Evolutionary conservation across 768 basidiomycete species (phyloP), one percentile per base, ranked within the genome.

Genomic region (Suillus decipiens): DNA sequence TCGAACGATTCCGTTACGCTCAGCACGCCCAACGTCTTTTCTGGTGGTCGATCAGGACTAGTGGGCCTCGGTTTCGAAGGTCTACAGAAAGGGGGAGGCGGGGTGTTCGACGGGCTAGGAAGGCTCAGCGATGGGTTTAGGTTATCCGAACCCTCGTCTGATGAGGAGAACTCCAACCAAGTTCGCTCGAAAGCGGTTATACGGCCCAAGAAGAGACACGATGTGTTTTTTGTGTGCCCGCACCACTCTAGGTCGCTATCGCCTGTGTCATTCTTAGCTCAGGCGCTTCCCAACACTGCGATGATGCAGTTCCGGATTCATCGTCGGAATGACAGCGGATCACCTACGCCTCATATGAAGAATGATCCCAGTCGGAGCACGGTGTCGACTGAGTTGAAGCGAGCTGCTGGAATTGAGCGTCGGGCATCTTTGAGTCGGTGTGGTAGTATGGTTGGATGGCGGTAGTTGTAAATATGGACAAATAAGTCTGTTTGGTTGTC

Each of bases 331-430:
- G 36, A 37, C 7, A 51, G n/a, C 1, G 66, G 59, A 5, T 71
- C 72, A 24, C 73, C 72, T 22, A 75, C 71, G 19, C 69, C 72
- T 59, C 31, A 33, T 45, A 34, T 62, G 28, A 11, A 28, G 10
- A 60, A 61, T 57, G 71, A 62, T 4, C 45, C 69, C 41, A 39
- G 60, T 36, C 72, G 72, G 19, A 55, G 64, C 1, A 75, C 73
- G 56, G 68, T 74, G 14, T 74, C 74, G 37, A 73, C 74, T 0
- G 72, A 74, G 63, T 31, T 74, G 63, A 75, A 72, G 59, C 64
- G 73, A 51, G 67, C 70, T 11, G 72, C 70, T 54, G 73, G 66
- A 45, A 17, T 75, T 50, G 68, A 65, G 14, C 70, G 73, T 19
- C 73, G 73, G 31, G 64, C 61, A 60, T 70, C 67, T 61, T 50